Conservation (phyloP, 805 yeast species). For the Starmerella potacharoeniae region DNA sequence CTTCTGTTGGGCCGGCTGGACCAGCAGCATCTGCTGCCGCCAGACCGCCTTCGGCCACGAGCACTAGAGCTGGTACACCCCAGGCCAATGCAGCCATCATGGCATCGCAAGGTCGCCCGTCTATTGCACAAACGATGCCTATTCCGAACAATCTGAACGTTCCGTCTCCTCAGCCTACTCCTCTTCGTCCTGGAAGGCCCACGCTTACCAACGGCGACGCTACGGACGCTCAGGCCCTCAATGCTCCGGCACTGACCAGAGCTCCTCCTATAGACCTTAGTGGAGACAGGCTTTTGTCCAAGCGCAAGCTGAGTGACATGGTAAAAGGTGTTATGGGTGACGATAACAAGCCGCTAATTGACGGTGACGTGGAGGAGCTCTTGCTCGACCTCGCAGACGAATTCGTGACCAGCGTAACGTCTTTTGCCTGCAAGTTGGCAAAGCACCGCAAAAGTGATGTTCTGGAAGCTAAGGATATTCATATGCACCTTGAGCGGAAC, state of each 20-base stretch:
- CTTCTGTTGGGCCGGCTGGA: neutral
- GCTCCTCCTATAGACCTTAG: conserved; percentile 76
- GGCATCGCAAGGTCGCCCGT: conserved; percentile 1
- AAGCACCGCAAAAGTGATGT: conserved; percentile 85
- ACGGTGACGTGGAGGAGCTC: conserved; percentile 88
- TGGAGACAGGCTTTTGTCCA: conserved; percentile 59
- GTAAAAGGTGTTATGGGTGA: conserved; percentile 61
- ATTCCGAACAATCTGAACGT: conserved; percentile 61
- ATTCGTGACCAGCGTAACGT: conserved; percentile 78
- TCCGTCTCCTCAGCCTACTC: conserved; percentile 52
- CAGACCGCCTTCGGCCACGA: neutral
- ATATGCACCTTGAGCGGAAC: conserved; percentile 78
- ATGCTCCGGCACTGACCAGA: conserved; percentile 56
- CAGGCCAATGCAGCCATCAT: neutral
- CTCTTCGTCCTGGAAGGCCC: conserved; percentile 62
- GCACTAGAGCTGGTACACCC: neutral
- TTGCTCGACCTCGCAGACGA: conserved; percentile 90
- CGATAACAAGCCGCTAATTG: conserved; percentile 79
- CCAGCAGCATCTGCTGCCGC: neutral
- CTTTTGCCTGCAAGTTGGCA: conserved; percentile 89
- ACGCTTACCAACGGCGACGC: conserved; percentile 37
- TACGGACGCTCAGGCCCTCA: conserved; percentile 69
- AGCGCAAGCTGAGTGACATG: conserved; percentile 78
- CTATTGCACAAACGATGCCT: conserved; percentile 23
- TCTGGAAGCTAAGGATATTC: conserved; percentile 80